Evolutionary conservation across 2,329 filamentous ascomycete genomes (phyloP).

Genomic region (Colletotrichum paranaense): DNA sequence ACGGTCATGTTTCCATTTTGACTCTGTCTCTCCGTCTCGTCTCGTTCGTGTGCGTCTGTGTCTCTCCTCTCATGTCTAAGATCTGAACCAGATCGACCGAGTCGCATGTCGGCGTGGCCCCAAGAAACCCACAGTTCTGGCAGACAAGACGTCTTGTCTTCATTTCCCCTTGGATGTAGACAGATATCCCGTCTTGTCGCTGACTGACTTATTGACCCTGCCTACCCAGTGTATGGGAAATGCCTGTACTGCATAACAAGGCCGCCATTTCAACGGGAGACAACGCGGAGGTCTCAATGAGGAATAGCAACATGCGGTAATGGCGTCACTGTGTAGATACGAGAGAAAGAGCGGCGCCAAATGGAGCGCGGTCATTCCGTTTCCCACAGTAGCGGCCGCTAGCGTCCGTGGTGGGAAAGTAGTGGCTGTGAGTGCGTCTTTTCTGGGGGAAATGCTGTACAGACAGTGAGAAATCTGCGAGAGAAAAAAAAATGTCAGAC

Average conservation of each 20-base stretch:
- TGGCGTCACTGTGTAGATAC: conserved; percentile 35
- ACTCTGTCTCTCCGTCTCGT: conserved; percentile 10
- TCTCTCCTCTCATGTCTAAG: conserved; percentile 35
- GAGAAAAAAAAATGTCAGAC: conserved; percentile 29
- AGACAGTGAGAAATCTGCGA: conserved; percentile 16
- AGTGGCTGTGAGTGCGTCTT: conserved; percentile 27
- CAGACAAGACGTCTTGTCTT: conserved; percentile 12
- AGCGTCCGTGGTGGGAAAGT: conserved; percentile 29
- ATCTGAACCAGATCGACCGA: conserved; percentile 31
- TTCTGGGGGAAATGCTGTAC: conserved; percentile 30
- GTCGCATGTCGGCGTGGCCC: conserved; percentile 33
- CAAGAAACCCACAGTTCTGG: conserved; percentile 10
- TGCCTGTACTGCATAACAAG: conserved; percentile 11
- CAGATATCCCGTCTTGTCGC: neutral
- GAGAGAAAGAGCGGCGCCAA: conserved; percentile 33
- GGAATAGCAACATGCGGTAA: conserved; percentile 34
- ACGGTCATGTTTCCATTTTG: conserved; percentile 30
- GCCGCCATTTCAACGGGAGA: conserved; percentile 4
- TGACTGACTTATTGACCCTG: conserved; percentile 15
- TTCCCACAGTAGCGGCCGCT: conserved; percentile 35
- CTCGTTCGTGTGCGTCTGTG: neutral
- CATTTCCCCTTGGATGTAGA: conserved; percentile 7
- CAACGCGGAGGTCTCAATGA: conserved; percentile 14
- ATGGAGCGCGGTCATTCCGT: conserved; percentile 36
- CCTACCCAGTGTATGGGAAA: conserved; percentile 3